Base-by-base conservation (phyloP, 805 yeast genomes). In the Debaryomyces tyrocola region DNA sequence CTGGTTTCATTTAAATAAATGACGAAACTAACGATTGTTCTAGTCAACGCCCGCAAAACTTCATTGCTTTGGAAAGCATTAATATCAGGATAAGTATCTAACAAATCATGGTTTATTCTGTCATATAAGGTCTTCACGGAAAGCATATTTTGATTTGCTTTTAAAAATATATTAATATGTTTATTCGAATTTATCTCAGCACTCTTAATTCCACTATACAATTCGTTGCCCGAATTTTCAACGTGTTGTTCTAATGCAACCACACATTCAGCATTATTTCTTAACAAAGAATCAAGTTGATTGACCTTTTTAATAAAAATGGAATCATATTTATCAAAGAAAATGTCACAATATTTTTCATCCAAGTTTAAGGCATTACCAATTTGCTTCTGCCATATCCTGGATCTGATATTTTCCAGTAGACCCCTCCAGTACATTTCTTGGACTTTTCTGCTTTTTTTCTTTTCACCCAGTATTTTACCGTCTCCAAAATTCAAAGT, bases 341-440 rank as follows among this genome's bases (percentile, higher is more conserved):
- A 53, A 15, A 34, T 6, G 24, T 54, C 49, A 35, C 59, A 55
- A 28, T 44, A 46, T 27, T 33, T 24, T 42, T 55, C 54, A 43
- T 49, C 40, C 21, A 51, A 36, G 20, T 47, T 43, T 6, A 47
- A 34, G 9, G 20, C 15, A 46, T 67, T 68, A 2, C 75, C 77
- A 29, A 77, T 60, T 48, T 72, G 77, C 38, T 60, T 60, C 48
- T 62, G 57, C 90, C 90, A 85, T 2, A 84, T 67, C 9, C 60
- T 58, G 4, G 67, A 59, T 37, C 90, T 66, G 5, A 71, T 55
- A 6, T 47, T 42, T 12, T 51, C 42, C 18, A 58, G 57, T 7
- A 60, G 45, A 12, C 66, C 66, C 41, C 65, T 50, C 64, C 64
- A 61, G 44, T 55, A 58, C 46, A 57, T 52, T 3, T 49, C 46